phyloP scores from a whole-genome alignment of 2,329 filamentous ascomycete species.

The Arthroderma sp. region DNA sequence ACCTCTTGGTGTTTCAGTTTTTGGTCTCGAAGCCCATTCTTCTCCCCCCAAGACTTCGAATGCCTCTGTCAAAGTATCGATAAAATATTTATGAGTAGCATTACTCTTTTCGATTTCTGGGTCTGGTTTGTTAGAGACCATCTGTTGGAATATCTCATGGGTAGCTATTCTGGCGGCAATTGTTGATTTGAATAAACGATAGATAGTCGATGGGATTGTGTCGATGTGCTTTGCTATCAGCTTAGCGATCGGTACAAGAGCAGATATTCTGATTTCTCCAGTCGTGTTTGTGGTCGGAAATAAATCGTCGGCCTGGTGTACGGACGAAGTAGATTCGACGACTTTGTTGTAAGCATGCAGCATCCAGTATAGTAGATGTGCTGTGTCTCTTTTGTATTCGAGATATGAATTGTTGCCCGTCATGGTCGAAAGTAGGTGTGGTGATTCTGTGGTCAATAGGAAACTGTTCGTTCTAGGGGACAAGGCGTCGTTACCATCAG shows the following conservation, averaged over 20 bases:
- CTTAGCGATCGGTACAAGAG: conserved; percentile 27
- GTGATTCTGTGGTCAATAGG: too few species aligned
- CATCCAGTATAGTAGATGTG: conserved; percentile 25
- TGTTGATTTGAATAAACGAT: conserved; percentile 25
- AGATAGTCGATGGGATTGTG: conserved; percentile 23
- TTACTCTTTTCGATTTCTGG: conserved; percentile 29
- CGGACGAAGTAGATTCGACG: conserved; percentile 10
- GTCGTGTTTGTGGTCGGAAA: conserved; percentile 20
- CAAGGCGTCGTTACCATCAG: too few species aligned
- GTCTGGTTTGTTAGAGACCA: conserved; percentile 21
- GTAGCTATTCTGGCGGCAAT: conserved; percentile 24
- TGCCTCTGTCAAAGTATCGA: conserved; percentile 27
- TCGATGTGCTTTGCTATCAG: conserved; percentile 27
- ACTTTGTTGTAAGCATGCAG: conserved; percentile 22
- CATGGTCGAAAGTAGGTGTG: neutral
- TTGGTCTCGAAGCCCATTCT: conserved; percentile 11
- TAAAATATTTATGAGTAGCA: conserved; percentile 31
- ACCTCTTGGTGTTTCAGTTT: conserved; percentile 1
- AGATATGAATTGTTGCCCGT: conserved; percentile 21
- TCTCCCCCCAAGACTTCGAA: conserved; percentile 26
- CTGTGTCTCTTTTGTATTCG: conserved; percentile 30
- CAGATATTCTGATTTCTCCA: conserved; percentile 25
- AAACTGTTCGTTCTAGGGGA: too few species aligned
- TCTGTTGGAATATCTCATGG: conserved; percentile 21
- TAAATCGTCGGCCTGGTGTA: neutral